phyloP scores from a whole-genome alignment of 371 early-diverging fungal species.

The Chytridium lagenaria region DNA sequence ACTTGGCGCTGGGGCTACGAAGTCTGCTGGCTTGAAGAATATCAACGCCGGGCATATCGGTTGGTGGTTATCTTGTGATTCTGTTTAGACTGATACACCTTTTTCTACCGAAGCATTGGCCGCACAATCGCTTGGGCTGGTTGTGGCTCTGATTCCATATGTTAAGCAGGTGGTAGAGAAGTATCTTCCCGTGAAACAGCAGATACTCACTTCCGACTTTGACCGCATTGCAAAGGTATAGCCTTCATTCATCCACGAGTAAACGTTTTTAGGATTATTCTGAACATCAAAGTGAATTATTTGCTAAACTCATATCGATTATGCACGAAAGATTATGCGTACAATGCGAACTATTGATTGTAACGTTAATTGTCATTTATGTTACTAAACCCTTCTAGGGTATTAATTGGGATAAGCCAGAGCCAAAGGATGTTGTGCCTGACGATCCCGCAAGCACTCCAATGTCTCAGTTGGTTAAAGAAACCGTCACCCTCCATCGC shows the following conservation, averaged over 20 bases:
- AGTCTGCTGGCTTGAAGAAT: constrained; percentile 91
- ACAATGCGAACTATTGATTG: constrained; percentile 72
- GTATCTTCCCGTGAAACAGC: constrained; percentile 75
- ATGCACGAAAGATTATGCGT: constrained; percentile 88
- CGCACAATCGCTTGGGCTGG: constrained; percentile 85
- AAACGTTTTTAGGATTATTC: constrained; percentile 67
- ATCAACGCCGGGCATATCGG: constrained; percentile 94
- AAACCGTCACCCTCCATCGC: constrained; percentile 87
- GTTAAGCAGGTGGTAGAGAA: constrained; percentile 73
- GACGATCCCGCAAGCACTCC: constrained; percentile 47
- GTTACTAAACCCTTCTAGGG: constrained; percentile 30
- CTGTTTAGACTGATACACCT: constrained; percentile 13
- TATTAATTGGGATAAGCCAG: constrained; percentile 77
- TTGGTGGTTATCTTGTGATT: constrained; percentile 38
- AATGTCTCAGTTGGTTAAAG: constrained; percentile 89
- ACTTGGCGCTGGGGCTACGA: constrained; percentile 93
- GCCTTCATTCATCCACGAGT: not conserved
- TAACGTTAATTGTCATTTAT: constrained; percentile 22
- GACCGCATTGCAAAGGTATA: constrained; percentile 71
- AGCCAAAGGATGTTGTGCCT: constrained; percentile 44
- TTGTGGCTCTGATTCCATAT: constrained; percentile 84
- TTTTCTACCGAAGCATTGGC: too few relatives aligned
- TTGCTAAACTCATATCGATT: constrained; percentile 84
- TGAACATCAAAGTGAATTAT: constrained; percentile 88
- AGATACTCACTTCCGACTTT: constrained; percentile 80